These are phyloP conservation scores for Fagus crenata DNA, from an alignment of 306 rosid species.

Conservation along the genomic window DNA sequence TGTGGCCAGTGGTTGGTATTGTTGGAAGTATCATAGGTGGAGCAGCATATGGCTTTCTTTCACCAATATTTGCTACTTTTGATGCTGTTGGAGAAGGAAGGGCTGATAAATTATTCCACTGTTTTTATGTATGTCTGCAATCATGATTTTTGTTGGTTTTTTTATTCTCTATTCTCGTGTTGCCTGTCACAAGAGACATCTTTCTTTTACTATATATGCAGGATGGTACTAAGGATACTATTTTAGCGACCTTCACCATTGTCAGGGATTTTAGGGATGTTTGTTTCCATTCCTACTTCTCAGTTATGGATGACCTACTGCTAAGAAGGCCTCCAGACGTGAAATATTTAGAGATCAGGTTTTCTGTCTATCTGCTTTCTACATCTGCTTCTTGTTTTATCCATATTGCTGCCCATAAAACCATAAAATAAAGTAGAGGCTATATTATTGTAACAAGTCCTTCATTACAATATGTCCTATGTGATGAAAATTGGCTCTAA, in stretches of 20 bases:
- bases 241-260: conserved; percentile 54
- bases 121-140: conserved; percentile 66
- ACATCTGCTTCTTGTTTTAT: not conserved
- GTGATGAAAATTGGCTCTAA: not conserved
- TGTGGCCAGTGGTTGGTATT: conserved; percentile 73
- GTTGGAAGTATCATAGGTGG: conserved; percentile 81
- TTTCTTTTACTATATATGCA: conserved; percentile 36
- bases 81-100: conserved; percentile 85
- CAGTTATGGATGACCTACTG: conserved; percentile 71
- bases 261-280: conserved; percentile 78
- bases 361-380: conserved; percentile 13
- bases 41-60: conserved; percentile 68
- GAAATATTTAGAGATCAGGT: conserved; percentile 84
- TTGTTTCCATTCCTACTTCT: conserved; percentile 72
- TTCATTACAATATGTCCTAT: not conserved
- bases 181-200: conserved; percentile 24
- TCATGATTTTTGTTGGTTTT: conserved; percentile 18
- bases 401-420: not conserved
- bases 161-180: conserved; percentile 26
- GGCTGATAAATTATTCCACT: conserved; percentile 54
- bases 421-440: not conserved
- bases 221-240: conserved; percentile 85
- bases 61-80: conserved; percentile 80
- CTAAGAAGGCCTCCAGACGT: conserved; percentile 50
- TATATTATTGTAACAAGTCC: not conserved